A percentile compares a stretch with the other conserved stretches of the same genome.
Conservation (phyloP, 2,329 filamentous ascomycete species). For the Aspergillus transmontanensis region DNA sequence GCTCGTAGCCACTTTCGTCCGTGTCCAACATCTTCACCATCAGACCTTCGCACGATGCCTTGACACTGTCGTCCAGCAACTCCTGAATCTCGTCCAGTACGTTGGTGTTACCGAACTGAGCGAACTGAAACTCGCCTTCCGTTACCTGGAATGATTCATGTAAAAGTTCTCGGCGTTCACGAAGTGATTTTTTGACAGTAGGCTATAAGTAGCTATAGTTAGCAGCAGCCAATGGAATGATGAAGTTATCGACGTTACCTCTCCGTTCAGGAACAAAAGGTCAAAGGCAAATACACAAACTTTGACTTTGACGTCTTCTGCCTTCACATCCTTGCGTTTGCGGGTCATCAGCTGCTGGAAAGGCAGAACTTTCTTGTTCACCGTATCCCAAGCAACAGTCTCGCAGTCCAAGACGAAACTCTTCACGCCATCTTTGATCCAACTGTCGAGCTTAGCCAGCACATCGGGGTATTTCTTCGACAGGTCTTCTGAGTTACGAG, state of each 20-base stretch:
- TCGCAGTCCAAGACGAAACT: constrained; percentile 99
- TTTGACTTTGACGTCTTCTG: constrained; percentile 93
- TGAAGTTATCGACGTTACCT: constrained; percentile 49
- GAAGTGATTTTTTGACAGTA: constrained; percentile 81
- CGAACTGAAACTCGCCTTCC: constrained; percentile 90
- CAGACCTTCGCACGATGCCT: constrained; percentile 91
- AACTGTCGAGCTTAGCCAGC: constrained; percentile 79
- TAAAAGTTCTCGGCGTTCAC: constrained; percentile 78
- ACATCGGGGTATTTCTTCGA: constrained; percentile 98
- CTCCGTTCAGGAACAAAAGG: constrained; percentile 87
- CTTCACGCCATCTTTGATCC: constrained; percentile 87
- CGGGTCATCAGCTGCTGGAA: constrained; percentile 98
- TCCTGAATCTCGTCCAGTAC: constrained; percentile 92
- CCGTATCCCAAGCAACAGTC: constrained; percentile 94
- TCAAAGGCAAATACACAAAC: constrained; percentile 98
- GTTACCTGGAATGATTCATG: constrained; percentile 71
- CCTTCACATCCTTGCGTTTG: constrained; percentile 95
- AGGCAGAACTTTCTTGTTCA: constrained; percentile 90
- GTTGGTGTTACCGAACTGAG: constrained; percentile 81
- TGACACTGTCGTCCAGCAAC: constrained; percentile 91
- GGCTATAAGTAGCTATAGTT: constrained; percentile 46
- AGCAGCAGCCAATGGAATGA: constrained; percentile 9
- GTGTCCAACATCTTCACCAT: constrained; percentile 99
- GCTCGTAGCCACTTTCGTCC: constrained; percentile 89
- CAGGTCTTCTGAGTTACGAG: constrained; percentile 92